Percentiles rank a stretch among this genome's conserved stretches.
phyloP scores from a whole-genome alignment of 805 yeast species.

The Candida maris region DNA sequence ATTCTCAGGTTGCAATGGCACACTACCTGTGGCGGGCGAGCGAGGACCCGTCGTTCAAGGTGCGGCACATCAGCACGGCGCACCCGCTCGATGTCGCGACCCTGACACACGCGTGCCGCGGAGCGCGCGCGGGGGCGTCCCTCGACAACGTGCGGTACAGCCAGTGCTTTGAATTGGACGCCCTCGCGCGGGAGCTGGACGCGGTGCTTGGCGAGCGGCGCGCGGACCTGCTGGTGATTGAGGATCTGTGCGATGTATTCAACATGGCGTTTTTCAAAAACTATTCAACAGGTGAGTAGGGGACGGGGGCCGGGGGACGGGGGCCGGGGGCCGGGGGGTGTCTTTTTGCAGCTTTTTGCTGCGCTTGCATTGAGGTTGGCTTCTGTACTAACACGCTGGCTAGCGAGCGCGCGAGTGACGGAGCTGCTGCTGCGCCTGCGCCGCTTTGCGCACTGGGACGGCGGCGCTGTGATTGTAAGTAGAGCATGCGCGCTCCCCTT shows the following conservation, averaged over 20 bases:
- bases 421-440: constrained; percentile 19
- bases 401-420: constrained; percentile 19
- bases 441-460: constrained; percentile 18
- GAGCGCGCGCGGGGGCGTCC: background rate
- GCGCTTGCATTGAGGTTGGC: too few relatives aligned
- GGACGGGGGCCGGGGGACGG: background rate
- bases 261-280: constrained; percentile 23
- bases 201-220: background rate
- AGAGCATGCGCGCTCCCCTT: background rate
- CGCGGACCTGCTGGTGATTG: constrained; percentile 21
- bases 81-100: constrained; percentile 13
- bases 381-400: background rate
- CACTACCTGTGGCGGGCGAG: constrained; percentile 14
- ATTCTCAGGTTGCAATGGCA: constrained; percentile 14
- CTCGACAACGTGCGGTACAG: constrained; percentile 9
- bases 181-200: constrained; percentile 11
- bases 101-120: constrained; percentile 1
- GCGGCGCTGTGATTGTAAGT: constrained; percentile 23
- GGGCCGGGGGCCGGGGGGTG: background rate
- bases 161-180: constrained; percentile 15
- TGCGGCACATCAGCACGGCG: constrained; percentile 16
- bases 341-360: too few relatives aligned
- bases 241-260: constrained; percentile 28
- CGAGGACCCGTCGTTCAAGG: constrained; percentile 3
- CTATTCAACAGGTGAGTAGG: constrained; percentile 23